Conservation (phyloP, 2,329 filamentous ascomycete species). For the Hymenoscyphus linearis region DNA sequence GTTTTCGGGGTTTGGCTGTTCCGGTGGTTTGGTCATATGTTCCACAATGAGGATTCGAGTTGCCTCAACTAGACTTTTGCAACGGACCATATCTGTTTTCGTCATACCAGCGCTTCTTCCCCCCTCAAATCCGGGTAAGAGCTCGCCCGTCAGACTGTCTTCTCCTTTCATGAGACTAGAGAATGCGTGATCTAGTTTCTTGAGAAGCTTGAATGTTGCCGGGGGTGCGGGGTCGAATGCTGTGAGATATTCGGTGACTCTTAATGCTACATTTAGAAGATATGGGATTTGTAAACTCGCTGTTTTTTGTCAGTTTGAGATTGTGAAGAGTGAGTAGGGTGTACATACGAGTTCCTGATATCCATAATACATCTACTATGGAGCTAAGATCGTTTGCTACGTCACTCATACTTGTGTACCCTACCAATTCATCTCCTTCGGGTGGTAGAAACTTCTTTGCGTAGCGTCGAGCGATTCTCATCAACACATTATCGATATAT, state of each 20-base stretch:
- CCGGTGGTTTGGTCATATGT: conserved; percentile 49
- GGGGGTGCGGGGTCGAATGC: conserved; percentile 64
- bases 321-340: neutral
- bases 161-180: conserved; percentile 65
- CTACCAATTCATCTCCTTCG: conserved; percentile 45
- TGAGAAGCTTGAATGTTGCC: conserved; percentile 65
- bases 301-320: conserved; percentile 32
- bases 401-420: conserved; percentile 55
- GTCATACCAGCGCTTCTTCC: conserved; percentile 59
- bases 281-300: conserved; percentile 79
- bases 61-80: conserved; percentile 74
- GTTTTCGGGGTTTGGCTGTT: conserved; percentile 40
- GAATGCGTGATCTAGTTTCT: conserved; percentile 81
- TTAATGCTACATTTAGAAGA: conserved; percentile 69
- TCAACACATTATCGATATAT: conserved; percentile 49
- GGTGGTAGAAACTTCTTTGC: conserved; percentile 52
- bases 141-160: conserved; percentile 59
- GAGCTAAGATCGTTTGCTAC: conserved; percentile 69
- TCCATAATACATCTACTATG: conserved; percentile 77
- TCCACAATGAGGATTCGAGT: conserved; percentile 67
- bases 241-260: conserved; percentile 66
- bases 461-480: conserved; percentile 52
- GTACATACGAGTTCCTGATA: conserved; percentile 74
- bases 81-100: conserved; percentile 78
- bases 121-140: conserved; percentile 65